Percentiles rank a stretch among this genome's conserved stretches.
phyloP scores from a whole-genome alignment of 495 filamentous ascomycete species.

The Chaetomium fimeti region DNA sequence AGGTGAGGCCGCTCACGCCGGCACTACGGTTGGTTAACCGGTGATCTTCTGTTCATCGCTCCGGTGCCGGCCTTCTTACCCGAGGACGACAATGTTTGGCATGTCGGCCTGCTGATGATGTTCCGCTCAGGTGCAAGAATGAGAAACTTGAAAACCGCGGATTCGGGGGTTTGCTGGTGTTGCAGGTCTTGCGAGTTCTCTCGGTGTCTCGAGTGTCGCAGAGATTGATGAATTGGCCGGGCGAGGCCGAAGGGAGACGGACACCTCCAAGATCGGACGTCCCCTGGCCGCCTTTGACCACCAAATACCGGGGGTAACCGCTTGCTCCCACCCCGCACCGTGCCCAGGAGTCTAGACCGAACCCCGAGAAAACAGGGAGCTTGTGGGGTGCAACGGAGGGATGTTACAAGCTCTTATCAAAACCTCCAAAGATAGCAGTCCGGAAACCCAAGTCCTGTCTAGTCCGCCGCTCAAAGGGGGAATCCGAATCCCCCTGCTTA shows the following conservation, averaged over 20 bases:
- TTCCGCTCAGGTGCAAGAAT: background rate
- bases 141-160: background rate
- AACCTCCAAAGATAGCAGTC: too few relatives aligned
- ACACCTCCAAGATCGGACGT: too few relatives aligned
- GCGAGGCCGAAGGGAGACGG: background rate
- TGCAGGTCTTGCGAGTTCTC: background rate
- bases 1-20: constrained; percentile 90
- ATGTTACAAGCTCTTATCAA: too few relatives aligned
- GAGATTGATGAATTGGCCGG: background rate
- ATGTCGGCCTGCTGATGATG: background rate
- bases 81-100: constrained; percentile 20
- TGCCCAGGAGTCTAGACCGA: too few relatives aligned
- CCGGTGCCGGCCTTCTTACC: constrained; percentile 16
- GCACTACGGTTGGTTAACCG: constrained; percentile 55
- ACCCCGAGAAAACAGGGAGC: too few relatives aligned
- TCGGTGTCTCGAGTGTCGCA: background rate
- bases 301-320: constrained; percentile 1
- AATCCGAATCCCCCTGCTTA: too few relatives aligned
- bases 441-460: too few relatives aligned
- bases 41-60: background rate
- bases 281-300: background rate
- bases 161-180: background rate
- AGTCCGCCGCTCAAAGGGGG: too few relatives aligned
- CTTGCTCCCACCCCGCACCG: too few relatives aligned
- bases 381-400: too few relatives aligned